Base-by-base conservation (phyloP, 768 basidiomycete species). In the Harrya chromipes region DNA sequence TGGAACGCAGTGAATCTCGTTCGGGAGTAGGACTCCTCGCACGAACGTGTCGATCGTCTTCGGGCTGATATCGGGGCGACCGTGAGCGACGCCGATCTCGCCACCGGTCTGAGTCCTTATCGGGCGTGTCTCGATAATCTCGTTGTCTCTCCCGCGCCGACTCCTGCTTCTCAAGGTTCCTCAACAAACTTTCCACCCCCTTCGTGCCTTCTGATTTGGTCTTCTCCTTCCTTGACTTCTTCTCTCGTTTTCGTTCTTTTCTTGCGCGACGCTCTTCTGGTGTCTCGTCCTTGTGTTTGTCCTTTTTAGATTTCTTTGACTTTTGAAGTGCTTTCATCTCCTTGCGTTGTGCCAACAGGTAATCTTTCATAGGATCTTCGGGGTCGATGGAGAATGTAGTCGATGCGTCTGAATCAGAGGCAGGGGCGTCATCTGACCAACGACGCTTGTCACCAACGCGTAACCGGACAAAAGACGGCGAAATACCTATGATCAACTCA, bases 311-410 rank as follows among this genome's bases (percentile, higher is more conserved):
- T 58, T 82, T 85, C 43, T 68, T 62, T 62, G 85, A 84, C 70
- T 85, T 87, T 58, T 75, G 73, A 50, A 75, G 69, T 3, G 77
- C 82, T 56, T 84, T 87, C 62, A 82, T 80, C 62, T 91, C 88
- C 57, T 72, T 80, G 59, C 80, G 78, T 65, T 94, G 80, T 1
- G 83, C 78, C 34, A 94, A 70, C 29, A 99, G 74, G 65, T 90
- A 98, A 53, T 94, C 94, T 24, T 86, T 82, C 97, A 99, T 98
- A 1, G 97, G 97, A 69, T 99, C 97, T 64, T 98, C 95, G 1
- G 90, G 90, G 66, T 98, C 94, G 49, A 97, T 87, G 9, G 81
- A 76, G 23, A 83, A 78, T 16, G 72, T 77, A 16, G 83, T 78
- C 3, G 79, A 78, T 14, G 72, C 83, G 2, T 86, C 85, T 4